Conservation (phyloP, 1,284 basidiomycete genomes). For the Cerrena zonata region DNA sequence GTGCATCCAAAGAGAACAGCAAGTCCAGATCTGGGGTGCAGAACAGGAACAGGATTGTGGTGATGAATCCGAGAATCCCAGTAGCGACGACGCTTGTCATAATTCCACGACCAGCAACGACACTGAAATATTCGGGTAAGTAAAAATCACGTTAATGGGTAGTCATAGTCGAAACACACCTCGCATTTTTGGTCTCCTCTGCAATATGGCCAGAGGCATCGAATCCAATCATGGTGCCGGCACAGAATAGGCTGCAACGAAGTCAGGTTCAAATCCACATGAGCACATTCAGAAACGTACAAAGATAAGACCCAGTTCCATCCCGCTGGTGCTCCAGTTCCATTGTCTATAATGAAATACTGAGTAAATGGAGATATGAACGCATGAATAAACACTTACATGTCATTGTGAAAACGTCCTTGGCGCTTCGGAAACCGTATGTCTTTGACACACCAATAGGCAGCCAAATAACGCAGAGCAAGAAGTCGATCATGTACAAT, state of each 20-base stretch:
- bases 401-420: slow-evolving; percentile 76
- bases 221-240: slow-evolving; percentile 80
- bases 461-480: slow-evolving; percentile 82
- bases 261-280: too few relatives aligned
- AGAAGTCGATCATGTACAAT: slow-evolving; percentile 76
- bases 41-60: slow-evolving; percentile 78
- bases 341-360: slow-evolving; percentile 75
- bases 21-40: slow-evolving; percentile 75
- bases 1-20: slow-evolving; percentile 68
- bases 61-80: slow-evolving; percentile 67
- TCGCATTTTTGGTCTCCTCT: slow-evolving; percentile 84
- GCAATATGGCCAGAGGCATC: slow-evolving; percentile 85
- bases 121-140: slow-evolving; percentile 32
- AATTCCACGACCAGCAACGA: slow-evolving; percentile 76
- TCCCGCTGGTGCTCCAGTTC: slow-evolving; percentile 73
- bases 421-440: slow-evolving; percentile 74
- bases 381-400: too few relatives aligned
- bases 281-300: too few relatives aligned
- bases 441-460: slow-evolving; percentile 80
- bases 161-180: slow-evolving; percentile 32
- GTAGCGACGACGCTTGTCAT: slow-evolving; percentile 70
- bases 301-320: slow-evolving; percentile 86
- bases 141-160: not conserved
- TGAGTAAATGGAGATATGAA: too few relatives aligned
- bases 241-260: slow-evolving; percentile 78